Evolutionary conservation across 2,329 filamentous ascomycete genomes (phyloP).

Genomic region (Hypoxylon sp.): DNA sequence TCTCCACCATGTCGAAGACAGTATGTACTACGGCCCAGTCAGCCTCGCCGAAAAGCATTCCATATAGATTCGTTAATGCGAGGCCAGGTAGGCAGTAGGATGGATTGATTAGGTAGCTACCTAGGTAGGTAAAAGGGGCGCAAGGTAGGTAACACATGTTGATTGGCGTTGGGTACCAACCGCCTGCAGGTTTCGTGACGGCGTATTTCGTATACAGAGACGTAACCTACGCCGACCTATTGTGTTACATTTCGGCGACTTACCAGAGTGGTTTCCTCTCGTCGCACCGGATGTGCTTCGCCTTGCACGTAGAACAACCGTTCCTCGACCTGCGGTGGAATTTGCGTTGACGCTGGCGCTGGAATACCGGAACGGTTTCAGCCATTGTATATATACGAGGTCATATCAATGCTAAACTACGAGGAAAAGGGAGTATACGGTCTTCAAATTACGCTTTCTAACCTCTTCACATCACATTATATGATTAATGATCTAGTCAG

Average conservation of each 20-base stretch:
- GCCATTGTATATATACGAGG: slow-evolving; percentile 25
- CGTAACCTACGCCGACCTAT: slow-evolving; percentile 22
- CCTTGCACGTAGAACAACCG: slow-evolving; percentile 55
- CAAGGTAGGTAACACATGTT: slow-evolving; percentile 20
- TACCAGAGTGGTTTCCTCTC: slow-evolving; percentile 63
- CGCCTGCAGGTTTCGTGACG: slow-evolving; percentile 41
- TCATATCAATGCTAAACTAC: slow-evolving; percentile 18
- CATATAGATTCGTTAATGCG: slow-evolving; percentile 12
- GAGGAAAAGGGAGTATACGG: slow-evolving; percentile 23
- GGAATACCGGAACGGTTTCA: slow-evolving; percentile 43
- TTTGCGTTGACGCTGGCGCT: slow-evolving; percentile 54
- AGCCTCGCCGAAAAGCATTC: slow-evolving; percentile 34
- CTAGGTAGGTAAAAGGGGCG: slow-evolving; percentile 18
- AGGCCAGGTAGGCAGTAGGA: slow-evolving; percentile 19
- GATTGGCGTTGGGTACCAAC: slow-evolving; percentile 41
- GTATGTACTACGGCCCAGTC: slow-evolving; percentile 56
- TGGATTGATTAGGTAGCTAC: slow-evolving; percentile 18
- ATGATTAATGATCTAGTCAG: slow-evolving; percentile 35
- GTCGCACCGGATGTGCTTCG: slow-evolving; percentile 63
- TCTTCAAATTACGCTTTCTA: slow-evolving; percentile 5
- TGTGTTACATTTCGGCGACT: slow-evolving; percentile 45
- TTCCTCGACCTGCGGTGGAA: slow-evolving; percentile 55
- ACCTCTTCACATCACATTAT: slow-evolving; percentile 27
- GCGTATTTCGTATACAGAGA: slow-evolving; percentile 37
- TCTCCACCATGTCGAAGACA: slow-evolving; percentile 63